phyloP scores from a whole-genome alignment of 495 filamentous ascomycete genomes.

The Choiromyces venosus region DNA sequence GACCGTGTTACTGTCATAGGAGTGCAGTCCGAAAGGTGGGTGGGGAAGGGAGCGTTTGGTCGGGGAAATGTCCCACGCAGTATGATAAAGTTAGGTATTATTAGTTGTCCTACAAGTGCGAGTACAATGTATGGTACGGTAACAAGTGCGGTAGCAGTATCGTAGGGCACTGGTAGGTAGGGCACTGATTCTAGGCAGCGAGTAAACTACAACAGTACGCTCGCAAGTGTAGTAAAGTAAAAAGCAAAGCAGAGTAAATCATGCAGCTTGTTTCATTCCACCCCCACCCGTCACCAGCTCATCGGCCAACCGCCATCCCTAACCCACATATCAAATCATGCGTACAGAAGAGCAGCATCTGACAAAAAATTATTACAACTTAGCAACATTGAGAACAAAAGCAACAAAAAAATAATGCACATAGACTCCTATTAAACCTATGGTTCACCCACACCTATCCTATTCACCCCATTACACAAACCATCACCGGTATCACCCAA shows the following conservation, averaged over 20 bases:
- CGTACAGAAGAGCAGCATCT: conserved; percentile 3
- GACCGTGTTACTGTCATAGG: neutral
- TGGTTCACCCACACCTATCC: neutral
- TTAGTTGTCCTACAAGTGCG: neutral
- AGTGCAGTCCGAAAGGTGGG: neutral
- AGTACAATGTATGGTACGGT: neutral
- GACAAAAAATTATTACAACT: neutral
- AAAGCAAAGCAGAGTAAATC: neutral
- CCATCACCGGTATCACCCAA: neutral
- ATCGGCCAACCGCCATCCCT: neutral
- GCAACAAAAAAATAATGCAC: neutral
- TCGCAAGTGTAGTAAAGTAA: neutral
- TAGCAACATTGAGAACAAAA: neutral
- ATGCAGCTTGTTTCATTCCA: conserved; percentile 9
- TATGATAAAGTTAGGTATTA: too few species aligned
- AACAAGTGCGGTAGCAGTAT: too few species aligned
- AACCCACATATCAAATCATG: neutral
- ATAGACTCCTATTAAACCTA: neutral
- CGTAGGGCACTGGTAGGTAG: too few species aligned
- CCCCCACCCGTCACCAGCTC: neutral
- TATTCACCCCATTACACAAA: conserved; percentile 18
- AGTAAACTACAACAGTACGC: neutral
- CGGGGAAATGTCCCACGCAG: neutral
- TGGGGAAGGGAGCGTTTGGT: neutral
- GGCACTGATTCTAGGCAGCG: neutral